Base-by-base conservation (phyloP, 1,284 basidiomycete species). In the Kalmanozyma brasiliensis region DNA sequence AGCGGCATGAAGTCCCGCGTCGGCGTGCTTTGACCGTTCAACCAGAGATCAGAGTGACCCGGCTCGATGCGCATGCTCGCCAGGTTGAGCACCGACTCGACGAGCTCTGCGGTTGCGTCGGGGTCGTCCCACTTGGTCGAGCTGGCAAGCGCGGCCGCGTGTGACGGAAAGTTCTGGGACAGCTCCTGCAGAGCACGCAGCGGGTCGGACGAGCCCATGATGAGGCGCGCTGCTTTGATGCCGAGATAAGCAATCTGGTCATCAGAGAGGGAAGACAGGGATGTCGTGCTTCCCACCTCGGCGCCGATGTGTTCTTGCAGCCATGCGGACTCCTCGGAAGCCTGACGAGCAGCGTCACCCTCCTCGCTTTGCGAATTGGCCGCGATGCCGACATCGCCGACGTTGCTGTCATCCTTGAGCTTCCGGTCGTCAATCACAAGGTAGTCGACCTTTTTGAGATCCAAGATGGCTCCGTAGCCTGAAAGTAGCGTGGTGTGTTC, bases 371-470 rank as follows among this genome's bases (percentile, higher is more conserved):
- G 35, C n/a, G 46, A 49, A 22, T 13, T 29, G 7, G 46, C 23
- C 2, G 56, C 41, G 32, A 56, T 48, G 42, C 65, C 65, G 20
- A 69, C 43, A 6, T 65, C 57, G 22, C 61, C 52, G 20, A 70
- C 24, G 6, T 57, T 36, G 47, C 52, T 61, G 37, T 71, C 62
- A 36, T 51, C 65, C 20, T 66, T 57, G 32, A 78, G 59, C 52
- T 74, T 71, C 8, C 80, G 72, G 47, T 82, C 80, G 48, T 82
- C 80, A 23, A 98, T 85, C 3, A 91, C 93, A 14, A 98, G 87
- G 79, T 98, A 98, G 81, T 98, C 95, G 84, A 89, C 97, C 84
- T 95, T 97, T 85, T 98, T 98, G 73, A 98, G 84, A 74, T 96
- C 93, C 52, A 98, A 85, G 24, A 91, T 87, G 8, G 94, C 93